Percentiles rank a stretch among this genome's conserved stretches.
These are phyloP conservation scores for Simmondsia chinensis DNA, from an alignment of 148 eudicot species.

Conservation along the genomic window DNA sequence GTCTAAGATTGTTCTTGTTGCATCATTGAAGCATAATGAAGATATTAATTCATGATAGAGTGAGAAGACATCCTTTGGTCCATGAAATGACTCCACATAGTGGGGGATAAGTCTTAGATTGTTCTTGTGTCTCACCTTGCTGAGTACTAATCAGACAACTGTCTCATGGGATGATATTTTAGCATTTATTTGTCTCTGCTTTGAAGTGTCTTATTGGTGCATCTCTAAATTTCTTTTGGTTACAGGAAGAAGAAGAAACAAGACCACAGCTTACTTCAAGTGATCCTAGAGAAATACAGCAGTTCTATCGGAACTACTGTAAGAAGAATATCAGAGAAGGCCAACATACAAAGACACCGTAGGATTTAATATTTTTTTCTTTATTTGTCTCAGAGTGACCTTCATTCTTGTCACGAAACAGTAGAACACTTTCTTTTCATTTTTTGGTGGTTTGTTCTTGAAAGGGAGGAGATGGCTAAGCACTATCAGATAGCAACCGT, in stretches of 20 bases:
- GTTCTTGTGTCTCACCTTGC: too few relatives aligned
- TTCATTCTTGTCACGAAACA: too few relatives aligned
- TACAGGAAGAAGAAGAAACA: slow-evolving; percentile 77
- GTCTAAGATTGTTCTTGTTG: too few relatives aligned
- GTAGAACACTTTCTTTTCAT: too few relatives aligned
- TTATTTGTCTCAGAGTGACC: too few relatives aligned
- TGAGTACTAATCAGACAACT: too few relatives aligned
- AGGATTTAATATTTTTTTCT: slow-evolving; percentile 18
- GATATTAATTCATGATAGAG: too few relatives aligned
- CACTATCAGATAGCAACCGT: slow-evolving; percentile 86
- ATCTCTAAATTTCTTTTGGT: slow-evolving; percentile 7
- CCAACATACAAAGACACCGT: slow-evolving; percentile 86
- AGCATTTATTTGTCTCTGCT: neutral
- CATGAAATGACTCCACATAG: too few relatives aligned
- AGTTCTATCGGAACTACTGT: slow-evolving; percentile 60
- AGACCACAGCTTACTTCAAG: slow-evolving; percentile 34
- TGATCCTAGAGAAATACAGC: slow-evolving; percentile 88
- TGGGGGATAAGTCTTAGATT: too few relatives aligned
- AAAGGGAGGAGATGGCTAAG: slow-evolving; percentile 96
- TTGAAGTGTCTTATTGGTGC: slow-evolving; percentile 2
- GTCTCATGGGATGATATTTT: neutral
- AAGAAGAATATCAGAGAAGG: slow-evolving; percentile 65
- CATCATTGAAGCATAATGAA: too few relatives aligned
- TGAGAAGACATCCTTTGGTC: too few relatives aligned
- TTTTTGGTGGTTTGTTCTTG: slow-evolving; percentile 8